A percentile compares a stretch with the other conserved stretches of the same genome.
Conservation (phyloP, 345 rosid genomes). For the Brassica incana region DNA sequence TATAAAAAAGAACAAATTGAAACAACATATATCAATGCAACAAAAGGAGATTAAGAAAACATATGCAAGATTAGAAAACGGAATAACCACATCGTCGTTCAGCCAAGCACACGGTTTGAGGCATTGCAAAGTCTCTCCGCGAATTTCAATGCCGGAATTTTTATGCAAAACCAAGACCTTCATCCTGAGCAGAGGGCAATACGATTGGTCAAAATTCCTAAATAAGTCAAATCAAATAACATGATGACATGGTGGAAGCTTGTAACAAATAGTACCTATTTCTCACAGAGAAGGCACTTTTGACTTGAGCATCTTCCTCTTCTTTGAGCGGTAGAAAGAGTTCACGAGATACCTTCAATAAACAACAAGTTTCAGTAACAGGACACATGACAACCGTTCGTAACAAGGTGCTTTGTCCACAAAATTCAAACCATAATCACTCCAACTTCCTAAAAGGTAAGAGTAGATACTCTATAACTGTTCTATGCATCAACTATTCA, state of each 20-base stretch:
- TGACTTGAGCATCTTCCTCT: constrained; percentile 61
- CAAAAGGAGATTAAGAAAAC: neutral
- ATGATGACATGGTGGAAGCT: neutral
- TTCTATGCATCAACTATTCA: neutral
- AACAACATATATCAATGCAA: neutral
- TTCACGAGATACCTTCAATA: constrained; percentile 52
- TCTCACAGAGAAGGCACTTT: constrained; percentile 45
- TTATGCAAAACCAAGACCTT: constrained; percentile 54
- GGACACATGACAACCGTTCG: neutral
- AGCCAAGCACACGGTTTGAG: constrained; percentile 68
- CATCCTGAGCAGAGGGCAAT: constrained; percentile 44
- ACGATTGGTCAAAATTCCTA: constrained; percentile 6
- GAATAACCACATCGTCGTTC: constrained; percentile 73
- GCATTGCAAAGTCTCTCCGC: constrained; percentile 64
- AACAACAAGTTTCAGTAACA: constrained; percentile 16
- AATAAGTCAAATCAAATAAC: constrained; percentile 1
- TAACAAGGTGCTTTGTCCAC: neutral
- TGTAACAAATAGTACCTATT: constrained; percentile 47
- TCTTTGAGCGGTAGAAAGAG: constrained; percentile 62
- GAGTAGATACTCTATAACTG: neutral
- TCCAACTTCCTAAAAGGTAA: neutral
- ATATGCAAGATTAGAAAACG: neutral
- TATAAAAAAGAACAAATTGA: constrained; percentile 33
- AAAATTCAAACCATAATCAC: neutral
- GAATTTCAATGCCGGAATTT: constrained; percentile 61